Evolutionary conservation across 306 rosid species (phyloP), one percentile per base, ranked within the genome.

Genomic region (Medicago lupulina): DNA sequence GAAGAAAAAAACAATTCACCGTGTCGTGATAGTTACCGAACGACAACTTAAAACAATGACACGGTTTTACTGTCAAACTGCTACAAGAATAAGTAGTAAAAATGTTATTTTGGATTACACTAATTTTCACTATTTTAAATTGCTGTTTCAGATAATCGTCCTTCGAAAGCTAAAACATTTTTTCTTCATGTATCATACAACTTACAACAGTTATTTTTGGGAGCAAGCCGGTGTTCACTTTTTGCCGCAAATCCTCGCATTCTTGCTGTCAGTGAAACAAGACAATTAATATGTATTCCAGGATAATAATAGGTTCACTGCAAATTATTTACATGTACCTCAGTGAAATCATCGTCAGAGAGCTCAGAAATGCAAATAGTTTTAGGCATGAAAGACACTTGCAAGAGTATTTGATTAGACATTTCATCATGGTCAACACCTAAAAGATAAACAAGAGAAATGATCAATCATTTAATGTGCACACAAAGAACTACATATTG

Each of bases 201-300:
- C 98, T 89, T 88, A 93, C 98, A 47, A 82, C 82, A 16, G 90
- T 76, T 50, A 81, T 80, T 67, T 85, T 89, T 10, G 73, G 76
- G 17, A 88, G 76, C 76, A 84, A 25, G 73, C 87, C 72, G 44
- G 54, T 51, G 16, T 79, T 73, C 51, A 91, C 86, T 14, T 80
- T 86, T 82, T 86, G 84, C 74, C 11, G 81, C 86, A 93, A 72
- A 75, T 87, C 87, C 79, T 79, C 79, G 43, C 92, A 88, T 78
- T 93, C 98, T 69, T 86, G 84, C 98, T 93, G 88, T 46, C 74
- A 76, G 73, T 9, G 80, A 79, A 55, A 73, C 41, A 69, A 57
- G 23, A 43, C 47, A n/a, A 80, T 69, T 34, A 79, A 74, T 40
- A 47, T 19, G 7, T 62, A 44, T 68, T 57, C 46, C 15, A 46